Percentiles rank a stretch among this genome's conserved stretches.
These are phyloP conservation scores for Fragilaria crotonensis DNA, from an alignment of 108 stramenopile genomes.

Conservation along the genomic window DNA sequence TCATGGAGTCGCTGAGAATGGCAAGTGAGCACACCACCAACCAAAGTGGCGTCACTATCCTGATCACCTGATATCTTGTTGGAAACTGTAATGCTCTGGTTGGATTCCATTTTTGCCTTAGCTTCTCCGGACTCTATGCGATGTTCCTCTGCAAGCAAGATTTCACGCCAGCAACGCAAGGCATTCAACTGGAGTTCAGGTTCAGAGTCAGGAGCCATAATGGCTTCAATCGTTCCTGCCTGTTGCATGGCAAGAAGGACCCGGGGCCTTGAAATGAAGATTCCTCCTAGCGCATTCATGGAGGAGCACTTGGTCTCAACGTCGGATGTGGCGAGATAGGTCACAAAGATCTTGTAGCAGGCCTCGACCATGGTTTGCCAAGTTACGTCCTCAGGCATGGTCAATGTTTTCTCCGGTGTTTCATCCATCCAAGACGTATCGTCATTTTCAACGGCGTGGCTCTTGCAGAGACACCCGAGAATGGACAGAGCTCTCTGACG, in stretches of 20 bases:
- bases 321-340: constrained; percentile 54
- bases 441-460: constrained; percentile 11
- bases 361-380: constrained; percentile 33
- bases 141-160: constrained; percentile 68
- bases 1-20: constrained; percentile 69
- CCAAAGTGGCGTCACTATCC: constrained; percentile 78
- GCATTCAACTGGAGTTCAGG: constrained; percentile 56
- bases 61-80: constrained; percentile 85
- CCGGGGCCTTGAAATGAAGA: constrained; percentile 74
- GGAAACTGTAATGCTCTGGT: constrained; percentile 51
- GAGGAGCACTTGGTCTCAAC: constrained; percentile 58
- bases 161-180: constrained; percentile 68
- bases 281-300: constrained; percentile 58
- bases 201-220: constrained; percentile 24
- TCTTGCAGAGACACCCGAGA: constrained; percentile 64
- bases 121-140: constrained; percentile 78
- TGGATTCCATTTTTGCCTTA: constrained; percentile 62
- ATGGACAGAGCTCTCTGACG: constrained; percentile 61
- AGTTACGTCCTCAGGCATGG: constrained; percentile 9
- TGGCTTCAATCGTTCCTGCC: constrained; percentile 43
- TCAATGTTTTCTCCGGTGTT: not conserved
- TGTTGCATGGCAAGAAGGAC: constrained; percentile 68
- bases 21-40: constrained; percentile 68
- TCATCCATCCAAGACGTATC: constrained; percentile 2
- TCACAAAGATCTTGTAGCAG: constrained; percentile 53